Base-by-base conservation (phyloP, 2,329 filamentous ascomycete genomes). In the Pseudogymnoascus pannorum region DNA sequence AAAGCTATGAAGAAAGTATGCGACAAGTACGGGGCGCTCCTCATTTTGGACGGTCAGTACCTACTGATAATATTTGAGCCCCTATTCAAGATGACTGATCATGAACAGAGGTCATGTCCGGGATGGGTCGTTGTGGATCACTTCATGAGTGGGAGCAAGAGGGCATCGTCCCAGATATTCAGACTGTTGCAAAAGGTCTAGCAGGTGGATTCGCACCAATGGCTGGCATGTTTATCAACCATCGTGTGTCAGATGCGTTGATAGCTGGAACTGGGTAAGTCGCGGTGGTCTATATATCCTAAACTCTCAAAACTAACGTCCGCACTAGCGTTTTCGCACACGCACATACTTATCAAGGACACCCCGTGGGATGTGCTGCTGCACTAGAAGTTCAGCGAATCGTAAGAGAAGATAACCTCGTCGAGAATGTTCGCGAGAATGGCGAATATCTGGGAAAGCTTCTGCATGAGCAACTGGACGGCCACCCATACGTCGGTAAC, bases 1-100 rank as follows among this genome's bases (percentile, higher is more conserved):
- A 73, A 76, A 36, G 87, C 85, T 0, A 81, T 92, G 70, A 81
- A 81, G 66, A 73, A 75, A 2, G 75, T 92, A 1, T 92, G 89
- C 70, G 79, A 86, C 57, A 81, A 81, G 62, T 78, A 92, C 67
- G 88, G 86, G 0, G 82, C 85, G 0, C 79, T 93, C 0, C 75
- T 93, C 8, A 85, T 92, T 38, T 72, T 92, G 0, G 90, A 93
- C 68, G 62, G 26, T 29, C 26, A 29, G 26, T 29, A 29, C 26
- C 26, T 29, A 29, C 26, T 29, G 26, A 29, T 29, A 29, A 29
- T 5, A 29, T 29, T 29, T 29, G 26, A 29, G 26, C 26, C 26
- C 26, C 26, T 29, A 8, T 29, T n/a, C 26, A 29, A 29, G 8
- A 29, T 29, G 26, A 29, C 26, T 29, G 26, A 29, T 29, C 26